Evolutionary conservation across 2,329 filamentous ascomycete species (phyloP).

Genomic region (Aciculosporium take): DNA sequence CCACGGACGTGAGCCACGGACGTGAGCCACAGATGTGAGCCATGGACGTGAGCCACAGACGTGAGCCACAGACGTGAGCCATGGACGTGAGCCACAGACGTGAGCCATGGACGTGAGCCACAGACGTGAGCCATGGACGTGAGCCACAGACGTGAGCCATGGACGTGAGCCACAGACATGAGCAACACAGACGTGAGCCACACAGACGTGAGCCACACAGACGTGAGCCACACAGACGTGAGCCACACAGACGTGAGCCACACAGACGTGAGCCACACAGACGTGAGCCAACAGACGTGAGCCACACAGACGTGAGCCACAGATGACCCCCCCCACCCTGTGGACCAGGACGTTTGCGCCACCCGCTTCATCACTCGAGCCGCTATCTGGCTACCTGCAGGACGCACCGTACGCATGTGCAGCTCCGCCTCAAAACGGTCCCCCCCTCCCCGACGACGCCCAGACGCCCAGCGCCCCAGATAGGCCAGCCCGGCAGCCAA

Average conservation of each 20-base stretch:
- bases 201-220: neutral
- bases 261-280: neutral
- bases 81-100: neutral
- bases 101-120: neutral
- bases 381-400: too few relatives aligned
- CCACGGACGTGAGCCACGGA: neutral
- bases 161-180: neutral
- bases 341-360: neutral
- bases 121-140: neutral
- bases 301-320: constrained; percentile 1
- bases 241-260: neutral
- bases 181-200: too few relatives aligned
- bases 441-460: neutral
- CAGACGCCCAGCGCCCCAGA: neutral
- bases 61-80: neutral
- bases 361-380: too few relatives aligned
- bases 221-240: neutral
- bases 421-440: constrained; percentile 2
- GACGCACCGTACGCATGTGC: too few relatives aligned
- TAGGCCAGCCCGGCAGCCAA: constrained; percentile 3
- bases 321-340: too few relatives aligned
- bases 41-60: neutral
- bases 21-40: neutral
- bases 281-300: neutral
- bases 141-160: neutral